phyloP scores from a whole-genome alignment of 2,329 filamentous ascomycete species.

The Cercospora brassicicola region DNA sequence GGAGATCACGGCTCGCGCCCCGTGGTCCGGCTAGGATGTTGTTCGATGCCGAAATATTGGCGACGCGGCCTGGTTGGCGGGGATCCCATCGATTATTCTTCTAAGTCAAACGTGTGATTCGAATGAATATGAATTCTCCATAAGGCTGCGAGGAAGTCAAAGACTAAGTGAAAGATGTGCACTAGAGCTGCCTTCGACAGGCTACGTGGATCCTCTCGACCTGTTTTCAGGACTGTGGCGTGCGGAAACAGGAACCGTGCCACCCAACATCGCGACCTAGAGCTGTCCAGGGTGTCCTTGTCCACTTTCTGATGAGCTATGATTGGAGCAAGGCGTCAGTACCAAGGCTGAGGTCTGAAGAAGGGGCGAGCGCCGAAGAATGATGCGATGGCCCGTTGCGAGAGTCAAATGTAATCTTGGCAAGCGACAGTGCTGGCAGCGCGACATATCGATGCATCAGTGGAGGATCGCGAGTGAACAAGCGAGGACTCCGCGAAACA shows the following conservation, averaged over 20 bases:
- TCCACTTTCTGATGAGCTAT: neutral
- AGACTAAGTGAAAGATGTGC: neutral
- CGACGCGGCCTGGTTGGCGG: slow-evolving; percentile 3
- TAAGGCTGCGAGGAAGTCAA: neutral
- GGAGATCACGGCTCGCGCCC: slow-evolving; percentile 6
- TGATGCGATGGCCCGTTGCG: slow-evolving; percentile 1
- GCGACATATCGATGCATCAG: neutral
- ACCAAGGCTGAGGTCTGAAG: neutral
- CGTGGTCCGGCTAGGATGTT: slow-evolving; percentile 5
- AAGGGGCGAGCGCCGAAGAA: neutral
- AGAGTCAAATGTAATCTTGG: neutral
- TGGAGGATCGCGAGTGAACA: neutral
- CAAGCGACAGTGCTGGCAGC: neutral
- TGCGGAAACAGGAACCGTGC: neutral
- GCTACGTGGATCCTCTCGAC: slow-evolving; percentile 1
- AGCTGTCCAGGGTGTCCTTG: neutral
- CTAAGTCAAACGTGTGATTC: neutral
- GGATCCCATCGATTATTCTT: slow-evolving; percentile 8
- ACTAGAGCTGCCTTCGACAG: neutral
- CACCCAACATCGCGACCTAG: neutral
- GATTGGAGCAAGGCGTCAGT: neutral
- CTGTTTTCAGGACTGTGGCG: slow-evolving; percentile 3
- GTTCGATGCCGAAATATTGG: slow-evolving; percentile 10
- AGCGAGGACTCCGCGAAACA: neutral
- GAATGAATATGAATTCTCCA: neutral